Percentiles rank a stretch among this genome's conserved stretches.
Conservation (phyloP, 768 basidiomycete genomes). For the Tricholoma matsutake region DNA sequence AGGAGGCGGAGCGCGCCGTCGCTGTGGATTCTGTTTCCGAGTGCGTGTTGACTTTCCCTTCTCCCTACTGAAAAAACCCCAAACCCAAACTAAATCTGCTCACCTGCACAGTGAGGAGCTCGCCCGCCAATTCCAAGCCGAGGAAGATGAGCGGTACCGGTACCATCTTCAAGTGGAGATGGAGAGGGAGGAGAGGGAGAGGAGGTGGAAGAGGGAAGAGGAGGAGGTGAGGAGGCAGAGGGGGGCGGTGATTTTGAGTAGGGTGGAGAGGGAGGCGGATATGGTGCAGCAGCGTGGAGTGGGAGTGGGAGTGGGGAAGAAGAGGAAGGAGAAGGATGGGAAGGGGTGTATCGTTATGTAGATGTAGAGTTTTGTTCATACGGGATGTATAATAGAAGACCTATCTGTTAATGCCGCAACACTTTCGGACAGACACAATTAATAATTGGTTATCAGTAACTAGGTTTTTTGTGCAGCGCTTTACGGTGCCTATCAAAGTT, state of each 20-base stretch:
- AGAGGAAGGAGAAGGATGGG: neutral
- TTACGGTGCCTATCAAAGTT: too few species aligned
- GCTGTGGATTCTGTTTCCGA: conserved; percentile 51
- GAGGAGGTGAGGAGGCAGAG: neutral
- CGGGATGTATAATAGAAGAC: too few species aligned
- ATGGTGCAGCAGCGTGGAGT: neutral
- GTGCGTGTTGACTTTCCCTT: too few species aligned
- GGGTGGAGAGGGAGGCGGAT: neutral
- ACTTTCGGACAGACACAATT: too few species aligned
- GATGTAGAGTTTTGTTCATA: neutral
- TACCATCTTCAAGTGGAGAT: conserved; percentile 9
- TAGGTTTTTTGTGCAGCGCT: too few species aligned
- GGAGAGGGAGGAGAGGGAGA: neutral
- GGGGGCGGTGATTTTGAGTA: neutral
- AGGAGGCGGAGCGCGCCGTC: conserved; percentile 37
- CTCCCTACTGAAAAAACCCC: too few species aligned
- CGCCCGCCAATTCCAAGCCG: conserved; percentile 74
- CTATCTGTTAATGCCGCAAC: too few species aligned
- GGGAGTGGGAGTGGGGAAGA: neutral
- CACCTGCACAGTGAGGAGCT: conserved; percentile 50
- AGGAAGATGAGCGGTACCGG: conserved; percentile 60
- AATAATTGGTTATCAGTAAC: too few species aligned
- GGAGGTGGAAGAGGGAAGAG: neutral
- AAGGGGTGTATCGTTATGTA: neutral
- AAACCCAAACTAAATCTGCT: neutral